Percentiles rank a stretch among this genome's conserved stretches.
Conservation (phyloP, 2,329 filamentous ascomycete species). For the Dendrostoma leiphaemia region DNA sequence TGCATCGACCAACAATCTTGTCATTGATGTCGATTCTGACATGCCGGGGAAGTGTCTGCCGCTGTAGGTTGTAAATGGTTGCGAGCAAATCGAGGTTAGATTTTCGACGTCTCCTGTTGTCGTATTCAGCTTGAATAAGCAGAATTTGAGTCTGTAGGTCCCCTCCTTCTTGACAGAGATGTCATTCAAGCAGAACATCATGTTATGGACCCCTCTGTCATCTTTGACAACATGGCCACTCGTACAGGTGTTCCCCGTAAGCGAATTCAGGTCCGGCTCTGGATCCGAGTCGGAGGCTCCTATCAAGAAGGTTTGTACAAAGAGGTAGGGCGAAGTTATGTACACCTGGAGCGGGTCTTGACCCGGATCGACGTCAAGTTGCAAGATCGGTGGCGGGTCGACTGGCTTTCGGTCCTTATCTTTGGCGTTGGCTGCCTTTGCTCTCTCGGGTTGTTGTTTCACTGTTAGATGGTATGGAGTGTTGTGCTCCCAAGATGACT, state of each 20-base stretch:
- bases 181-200: slow-evolving; percentile 49
- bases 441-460: slow-evolving; percentile 19
- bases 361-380: slow-evolving; percentile 54
- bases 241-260: slow-evolving; percentile 35
- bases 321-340: slow-evolving; percentile 35
- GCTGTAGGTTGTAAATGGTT: slow-evolving; percentile 64
- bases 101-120: slow-evolving; percentile 15
- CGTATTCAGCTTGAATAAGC: slow-evolving; percentile 65
- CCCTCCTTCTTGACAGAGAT: slow-evolving; percentile 76
- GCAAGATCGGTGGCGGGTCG: slow-evolving; percentile 82
- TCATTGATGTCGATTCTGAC: slow-evolving; percentile 77
- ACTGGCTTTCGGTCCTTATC: slow-evolving; percentile 75
- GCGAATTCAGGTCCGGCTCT: slow-evolving; percentile 17
- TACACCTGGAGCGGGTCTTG: slow-evolving; percentile 55
- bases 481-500: slow-evolving; percentile 13
- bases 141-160: slow-evolving; percentile 71
- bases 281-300: slow-evolving; percentile 15
- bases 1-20: slow-evolving; percentile 81
- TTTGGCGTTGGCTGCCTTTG: slow-evolving; percentile 17
- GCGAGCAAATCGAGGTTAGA: slow-evolving; percentile 49
- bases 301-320: slow-evolving; percentile 25
- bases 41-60: slow-evolving; percentile 76
- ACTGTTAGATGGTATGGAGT: slow-evolving; percentile 17
- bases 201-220: slow-evolving; percentile 27
- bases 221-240: slow-evolving; percentile 40